Conservation (phyloP, 2,329 filamentous ascomycete genomes). For the Calonectria fujianensis region DNA sequence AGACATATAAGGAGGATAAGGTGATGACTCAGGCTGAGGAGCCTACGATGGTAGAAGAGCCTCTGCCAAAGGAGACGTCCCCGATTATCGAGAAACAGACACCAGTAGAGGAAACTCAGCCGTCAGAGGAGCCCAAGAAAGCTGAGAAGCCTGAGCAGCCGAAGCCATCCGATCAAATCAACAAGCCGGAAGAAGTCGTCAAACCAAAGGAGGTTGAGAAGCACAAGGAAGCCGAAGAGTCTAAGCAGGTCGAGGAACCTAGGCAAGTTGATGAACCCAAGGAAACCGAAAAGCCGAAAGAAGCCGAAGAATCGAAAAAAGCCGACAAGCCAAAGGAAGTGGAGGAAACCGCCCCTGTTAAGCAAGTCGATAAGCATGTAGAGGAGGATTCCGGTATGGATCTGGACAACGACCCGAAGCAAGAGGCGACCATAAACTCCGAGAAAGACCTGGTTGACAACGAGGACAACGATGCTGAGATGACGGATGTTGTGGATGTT, state of each 20-base stretch:
- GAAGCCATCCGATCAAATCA: too few species aligned
- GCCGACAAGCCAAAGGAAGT: neutral
- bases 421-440: constrained; percentile 31
- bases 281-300: neutral
- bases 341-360: neutral
- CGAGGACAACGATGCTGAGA: constrained; percentile 44
- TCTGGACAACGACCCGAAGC: constrained; percentile 24
- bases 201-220: neutral
- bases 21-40: neutral
- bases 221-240: neutral
- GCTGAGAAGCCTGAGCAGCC: neutral
- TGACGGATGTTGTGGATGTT: constrained; percentile 49
- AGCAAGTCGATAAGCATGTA: neutral
- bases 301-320: neutral
- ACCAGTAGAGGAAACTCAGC: constrained; percentile 38
- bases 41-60: constrained; percentile 40
- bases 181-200: neutral
- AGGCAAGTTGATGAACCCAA: neutral
- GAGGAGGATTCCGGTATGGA: neutral
- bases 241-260: neutral
- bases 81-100: constrained; percentile 39
- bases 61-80: constrained; percentile 40
- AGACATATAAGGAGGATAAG: constrained; percentile 42
- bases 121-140: neutral
- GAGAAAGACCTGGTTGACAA: neutral